Evolutionary conservation across 345 rosid genomes (phyloP).

Genomic region (Eucalyptus virginea): DNA sequence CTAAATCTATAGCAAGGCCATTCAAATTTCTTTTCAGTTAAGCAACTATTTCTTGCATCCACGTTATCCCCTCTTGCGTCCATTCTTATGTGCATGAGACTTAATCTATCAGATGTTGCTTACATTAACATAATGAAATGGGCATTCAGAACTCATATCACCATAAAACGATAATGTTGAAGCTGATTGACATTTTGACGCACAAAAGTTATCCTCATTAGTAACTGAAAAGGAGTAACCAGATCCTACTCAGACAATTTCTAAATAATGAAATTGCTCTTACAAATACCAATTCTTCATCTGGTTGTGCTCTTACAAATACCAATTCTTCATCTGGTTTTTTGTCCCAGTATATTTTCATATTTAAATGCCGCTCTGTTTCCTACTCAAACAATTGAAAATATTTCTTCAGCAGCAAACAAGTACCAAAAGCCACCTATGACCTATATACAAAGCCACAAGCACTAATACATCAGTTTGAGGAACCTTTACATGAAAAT

Average conservation of each 20-base stretch:
- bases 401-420: not conserved
- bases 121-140: not conserved
- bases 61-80: not conserved
- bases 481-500: not conserved
- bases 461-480: not conserved
- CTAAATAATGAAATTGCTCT: not conserved
- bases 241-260: not conserved
- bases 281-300: not conserved
- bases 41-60: not conserved
- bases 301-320: not conserved
- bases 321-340: not conserved
- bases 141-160: not conserved
- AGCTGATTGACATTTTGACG: not conserved
- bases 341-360: not conserved
- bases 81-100: not conserved
- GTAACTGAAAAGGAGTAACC: not conserved
- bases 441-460: not conserved
- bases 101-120: not conserved
- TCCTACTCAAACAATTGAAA: not conserved
- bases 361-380: not conserved
- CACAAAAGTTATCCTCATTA: not conserved
- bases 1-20: not conserved
- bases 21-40: not conserved
- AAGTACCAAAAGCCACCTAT: not conserved
- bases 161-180: not conserved